Conservation (phyloP, 441 rosid species). For the Populus hybrid region DNA sequence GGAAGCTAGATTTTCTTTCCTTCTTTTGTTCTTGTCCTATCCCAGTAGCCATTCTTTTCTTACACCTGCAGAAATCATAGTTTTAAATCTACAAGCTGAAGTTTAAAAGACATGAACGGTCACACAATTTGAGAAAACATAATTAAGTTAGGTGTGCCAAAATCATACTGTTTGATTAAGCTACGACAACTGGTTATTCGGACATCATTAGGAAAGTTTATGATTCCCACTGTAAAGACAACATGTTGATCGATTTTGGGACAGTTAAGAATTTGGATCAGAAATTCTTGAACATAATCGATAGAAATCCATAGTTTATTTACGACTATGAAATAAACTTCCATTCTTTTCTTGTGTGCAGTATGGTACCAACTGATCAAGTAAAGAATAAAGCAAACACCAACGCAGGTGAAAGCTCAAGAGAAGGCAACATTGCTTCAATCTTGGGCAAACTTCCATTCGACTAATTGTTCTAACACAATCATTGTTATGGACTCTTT, state of each 20-base stretch:
- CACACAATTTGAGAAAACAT: background rate
- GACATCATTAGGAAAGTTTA: background rate
- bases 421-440: slow-evolving; percentile 14
- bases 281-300: background rate
- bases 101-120: background rate
- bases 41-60: background rate
- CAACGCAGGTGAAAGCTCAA: background rate
- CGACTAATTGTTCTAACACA: slow-evolving; percentile 15
- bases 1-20: background rate
- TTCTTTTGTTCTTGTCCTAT: background rate
- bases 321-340: background rate
- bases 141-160: background rate
- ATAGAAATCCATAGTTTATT: background rate
- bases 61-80: background rate
- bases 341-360: slow-evolving; percentile 4
- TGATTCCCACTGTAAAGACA: background rate
- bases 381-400: background rate
- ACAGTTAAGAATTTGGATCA: background rate
- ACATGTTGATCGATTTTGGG: background rate
- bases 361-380: background rate
- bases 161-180: slow-evolving; percentile 1
- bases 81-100: background rate
- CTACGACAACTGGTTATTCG: background rate
- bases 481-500: slow-evolving; percentile 19
- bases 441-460: slow-evolving; percentile 15